Evolutionary conservation across 176 grass and related monocot species (phyloP).

Genomic region (Chrysopogon serrulatus): DNA sequence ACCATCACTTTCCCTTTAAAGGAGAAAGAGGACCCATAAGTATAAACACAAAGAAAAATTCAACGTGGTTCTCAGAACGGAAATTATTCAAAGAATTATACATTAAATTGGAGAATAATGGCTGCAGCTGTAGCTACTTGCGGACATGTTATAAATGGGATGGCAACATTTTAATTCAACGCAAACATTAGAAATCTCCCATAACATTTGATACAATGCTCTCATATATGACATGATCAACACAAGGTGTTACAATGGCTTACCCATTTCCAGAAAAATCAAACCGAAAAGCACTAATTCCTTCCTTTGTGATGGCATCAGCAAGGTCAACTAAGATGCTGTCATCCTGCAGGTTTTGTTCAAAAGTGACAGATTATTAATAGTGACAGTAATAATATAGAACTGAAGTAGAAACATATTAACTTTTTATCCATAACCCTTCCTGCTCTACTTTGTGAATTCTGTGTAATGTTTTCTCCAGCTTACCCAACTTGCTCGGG

Average conservation of each 20-base stretch:
- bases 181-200: neutral
- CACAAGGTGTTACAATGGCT: neutral
- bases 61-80: neutral
- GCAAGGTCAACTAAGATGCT: conserved; percentile 68
- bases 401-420: neutral
- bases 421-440: neutral
- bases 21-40: neutral
- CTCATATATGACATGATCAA: neutral
- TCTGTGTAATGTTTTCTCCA: neutral
- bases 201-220: neutral
- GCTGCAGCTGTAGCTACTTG: neutral
- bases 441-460: neutral
- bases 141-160: neutral
- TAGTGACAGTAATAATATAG: neutral
- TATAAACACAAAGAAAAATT: conserved; percentile 8
- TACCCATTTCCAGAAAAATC: conserved; percentile 99
- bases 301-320: conserved; percentile 42
- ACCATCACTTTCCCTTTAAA: conserved; percentile 79
- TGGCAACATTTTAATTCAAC: neutral
- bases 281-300: conserved; percentile 63
- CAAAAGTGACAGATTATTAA: neutral
- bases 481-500: neutral
- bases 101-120: neutral
- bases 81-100: neutral
- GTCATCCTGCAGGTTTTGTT: conserved; percentile 61